Base-by-base conservation (phyloP, 1,284 basidiomycete species). In the Testicularia cyperi region DNA sequence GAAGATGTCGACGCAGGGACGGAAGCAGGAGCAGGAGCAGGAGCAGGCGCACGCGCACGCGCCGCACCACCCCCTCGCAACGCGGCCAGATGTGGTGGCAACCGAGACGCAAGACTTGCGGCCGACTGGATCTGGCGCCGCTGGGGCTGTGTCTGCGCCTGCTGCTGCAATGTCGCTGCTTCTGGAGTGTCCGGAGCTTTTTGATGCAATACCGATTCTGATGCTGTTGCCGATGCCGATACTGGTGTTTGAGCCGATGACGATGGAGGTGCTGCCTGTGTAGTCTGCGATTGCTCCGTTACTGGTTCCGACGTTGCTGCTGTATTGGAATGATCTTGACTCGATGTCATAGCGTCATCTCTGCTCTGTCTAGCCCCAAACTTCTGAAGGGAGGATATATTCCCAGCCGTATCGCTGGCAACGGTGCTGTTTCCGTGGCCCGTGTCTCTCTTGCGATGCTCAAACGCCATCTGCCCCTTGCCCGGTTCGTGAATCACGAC, bases 401-500 rank as follows among this genome's bases (percentile, higher is more conserved):
- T n/a, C n/a, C n/a, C n/a, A n/a, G 3, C 12, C 9, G 31, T 27
- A 6, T 30, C 30, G 3, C 24, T 46, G 6, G 30, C 40, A 1
- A 40, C 33, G 6, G 13, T 52, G 30, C 27, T 20, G 3, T 24
- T 35, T 10, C 14, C 6, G 27, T 41, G 39, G 13, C 53, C 53
- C n/a, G 32, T 36, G 25, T 55, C 65, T 26, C 67, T 44, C 21
- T 42, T 64, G 9, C 68, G 40, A 21, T 62, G 68, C 19, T 73
- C 71, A 30, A 74, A 76, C 9, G 70, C 68, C 48, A 67, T 33
- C 34, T 72, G 65, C 2, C 74, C 70, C 20, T 62, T 64, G 1
- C 72, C 74, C 5, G 68, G 63, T 27, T 65, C 63, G 32, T 76
- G 74, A 28, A 65, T 56, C 16, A 75, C 63, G 16, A 76, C 56